A percentile compares a stretch with the other conserved stretches of the same genome.
Evolutionary conservation across 768 basidiomycete species (phyloP).

Genomic region (Termitomyces sp.): DNA sequence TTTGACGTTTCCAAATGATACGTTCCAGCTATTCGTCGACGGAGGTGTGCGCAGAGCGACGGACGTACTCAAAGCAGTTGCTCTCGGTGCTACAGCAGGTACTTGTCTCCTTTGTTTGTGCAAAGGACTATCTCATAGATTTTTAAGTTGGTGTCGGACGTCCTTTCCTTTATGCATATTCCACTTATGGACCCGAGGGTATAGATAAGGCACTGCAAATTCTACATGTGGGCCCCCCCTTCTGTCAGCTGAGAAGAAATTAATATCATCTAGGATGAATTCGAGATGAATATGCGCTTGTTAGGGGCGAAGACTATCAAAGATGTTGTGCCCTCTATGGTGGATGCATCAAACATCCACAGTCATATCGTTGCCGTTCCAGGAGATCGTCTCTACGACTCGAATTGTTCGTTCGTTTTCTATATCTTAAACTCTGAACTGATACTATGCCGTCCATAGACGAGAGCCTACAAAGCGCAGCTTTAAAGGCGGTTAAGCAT

Average conservation of each 20-base stretch:
- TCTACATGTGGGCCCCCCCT: conserved; percentile 46
- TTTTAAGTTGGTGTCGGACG: conserved; percentile 75
- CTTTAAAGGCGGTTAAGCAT: conserved; percentile 16
- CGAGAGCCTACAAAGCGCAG: conserved; percentile 30
- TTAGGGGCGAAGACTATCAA: conserved; percentile 77
- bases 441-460: conserved; percentile 18
- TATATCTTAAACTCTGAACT: neutral
- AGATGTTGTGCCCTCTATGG: conserved; percentile 86
- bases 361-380: conserved; percentile 67
- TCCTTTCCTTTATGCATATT: conserved; percentile 86
- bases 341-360: conserved; percentile 71
- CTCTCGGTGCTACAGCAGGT: conserved; percentile 88
- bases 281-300: conserved; percentile 96
- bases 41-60: conserved; percentile 93
- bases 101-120: conserved; percentile 29
- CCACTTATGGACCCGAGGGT: conserved; percentile 83
- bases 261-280: conserved; percentile 66
- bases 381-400: conserved; percentile 66
- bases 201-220: conserved; percentile 81
- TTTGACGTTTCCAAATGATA: conserved; percentile 68
- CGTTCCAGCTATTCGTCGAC: conserved; percentile 85
- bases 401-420: conserved; percentile 62
- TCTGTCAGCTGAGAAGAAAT: neutral
- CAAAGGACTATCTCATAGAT: conserved; percentile 15
- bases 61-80: conserved; percentile 85